Base-by-base conservation (phyloP, 2,329 filamentous ascomycete genomes). In the Sporothrix humicola region DNA sequence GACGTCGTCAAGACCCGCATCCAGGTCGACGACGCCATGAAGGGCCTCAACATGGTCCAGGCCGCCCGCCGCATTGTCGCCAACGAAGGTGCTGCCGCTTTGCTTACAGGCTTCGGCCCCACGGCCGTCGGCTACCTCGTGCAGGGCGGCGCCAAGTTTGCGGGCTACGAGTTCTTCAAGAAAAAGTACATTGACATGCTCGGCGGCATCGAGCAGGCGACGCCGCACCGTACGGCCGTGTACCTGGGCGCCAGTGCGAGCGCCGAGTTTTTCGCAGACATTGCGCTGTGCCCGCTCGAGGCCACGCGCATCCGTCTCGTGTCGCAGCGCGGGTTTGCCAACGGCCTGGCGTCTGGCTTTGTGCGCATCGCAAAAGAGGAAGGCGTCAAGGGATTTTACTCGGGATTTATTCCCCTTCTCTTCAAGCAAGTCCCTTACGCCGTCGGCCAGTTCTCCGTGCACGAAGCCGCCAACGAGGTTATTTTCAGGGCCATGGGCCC, bases 161-260 rank as follows among this genome's bases (percentile, higher is more conserved):
- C 93, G 79, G 93, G 93, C 79, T 97, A 97, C 85, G 93, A 97
- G 85, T 93, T 94, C 87, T 97, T 97, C 91, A 97, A 97, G 89
- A 92, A 95, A 85, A 89, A 92, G 83, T 91, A 89, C 82, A 94
- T 97, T 83, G 88, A 91, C 82, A 79, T 89, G 74, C 84, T 92
- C 75, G 93, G 85, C 61, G 85, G 84, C 0, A 83, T 83, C 46
- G 84, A 85, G 42, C 80, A 78, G 74, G 85, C 86, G 54, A 82
- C 84, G 23, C 75, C 79, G 13, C 79, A 81, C 74, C 84, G 86
- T 76, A 88, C 85, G 2, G 84, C 84, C 76, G 83, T 97, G 81
- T 96, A 96, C 85, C 89, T 95, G 73, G 88, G 87, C 77, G 90
- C 90, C 72, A 90, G 88, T 80, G 91, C 91, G 23, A 87, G 87